Percentiles rank a stretch among this genome's conserved stretches.
Evolutionary conservation across 192 early-diverging fungal genomes (phyloP).

Genomic region (Spizellomyces sp.): DNA sequence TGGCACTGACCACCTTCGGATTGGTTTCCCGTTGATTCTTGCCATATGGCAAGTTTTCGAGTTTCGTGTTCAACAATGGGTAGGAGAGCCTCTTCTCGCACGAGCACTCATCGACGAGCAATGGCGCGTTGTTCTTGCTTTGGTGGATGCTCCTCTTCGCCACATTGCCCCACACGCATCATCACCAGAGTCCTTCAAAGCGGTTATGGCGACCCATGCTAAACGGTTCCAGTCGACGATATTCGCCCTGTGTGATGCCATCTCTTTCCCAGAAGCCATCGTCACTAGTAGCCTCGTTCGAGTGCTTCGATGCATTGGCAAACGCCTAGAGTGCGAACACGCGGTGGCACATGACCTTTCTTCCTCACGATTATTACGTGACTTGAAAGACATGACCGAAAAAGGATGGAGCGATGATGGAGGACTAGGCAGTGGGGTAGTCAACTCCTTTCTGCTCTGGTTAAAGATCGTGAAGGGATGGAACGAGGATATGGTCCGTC

Average conservation of each 20-base stretch:
- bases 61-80: conserved; percentile 53
- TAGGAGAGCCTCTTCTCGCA: conserved; percentile 44
- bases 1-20: conserved; percentile 27
- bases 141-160: conserved; percentile 33
- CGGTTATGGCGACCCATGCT: conserved; percentile 29
- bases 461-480: conserved; percentile 13
- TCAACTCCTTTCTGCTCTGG: conserved; percentile 18
- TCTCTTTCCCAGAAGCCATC: conserved; percentile 38
- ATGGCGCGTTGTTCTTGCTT: conserved; percentile 42
- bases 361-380: conserved; percentile 31
- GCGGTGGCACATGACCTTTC: conserved; percentile 47
- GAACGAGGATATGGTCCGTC: background rate
- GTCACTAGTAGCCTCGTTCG: conserved; percentile 18
- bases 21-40: conserved; percentile 52
- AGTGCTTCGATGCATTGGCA: conserved; percentile 31
- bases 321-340: conserved; percentile 47
- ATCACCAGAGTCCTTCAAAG: background rate
- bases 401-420: conserved; percentile 10
- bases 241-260: conserved; percentile 54
- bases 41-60: conserved; percentile 63
- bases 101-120: conserved; percentile 47
- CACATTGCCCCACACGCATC: background rate
- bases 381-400: conserved; percentile 25
- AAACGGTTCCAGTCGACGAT: conserved; percentile 48
- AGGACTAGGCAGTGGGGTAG: conserved; percentile 10